phyloP scores from a whole-genome alignment of 768 basidiomycete species.

The Sistotremastrum niveocremeum region DNA sequence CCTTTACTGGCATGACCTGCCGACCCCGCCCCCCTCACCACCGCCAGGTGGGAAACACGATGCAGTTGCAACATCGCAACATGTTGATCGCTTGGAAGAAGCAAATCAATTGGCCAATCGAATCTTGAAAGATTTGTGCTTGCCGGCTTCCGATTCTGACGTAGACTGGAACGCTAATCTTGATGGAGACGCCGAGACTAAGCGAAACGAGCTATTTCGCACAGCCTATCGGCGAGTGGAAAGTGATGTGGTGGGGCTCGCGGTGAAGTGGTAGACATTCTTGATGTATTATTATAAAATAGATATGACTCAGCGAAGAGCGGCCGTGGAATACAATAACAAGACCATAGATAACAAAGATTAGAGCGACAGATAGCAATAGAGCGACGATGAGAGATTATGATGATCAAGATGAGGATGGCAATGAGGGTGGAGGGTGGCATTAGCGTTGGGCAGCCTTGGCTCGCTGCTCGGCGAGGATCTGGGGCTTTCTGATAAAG shows the following conservation, averaged over 20 bases:
- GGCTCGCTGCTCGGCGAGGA: no score
- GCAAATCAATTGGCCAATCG: constrained; percentile 26
- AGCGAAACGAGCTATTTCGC: constrained; percentile 41
- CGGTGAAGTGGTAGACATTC: constrained; percentile 49
- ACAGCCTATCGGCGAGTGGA: constrained; percentile 79
- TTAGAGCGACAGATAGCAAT: constrained; percentile 5
- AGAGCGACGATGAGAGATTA: neutral
- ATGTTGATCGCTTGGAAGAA: neutral
- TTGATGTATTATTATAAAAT: constrained; percentile 7
- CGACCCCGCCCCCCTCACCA: constrained; percentile 35
- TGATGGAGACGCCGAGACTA: constrained; percentile 30
- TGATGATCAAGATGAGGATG: constrained; percentile 4
- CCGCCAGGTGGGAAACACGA: neutral
- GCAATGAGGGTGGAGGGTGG: constrained; percentile 27
- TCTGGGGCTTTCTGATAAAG: neutral
- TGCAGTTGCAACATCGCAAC: neutral
- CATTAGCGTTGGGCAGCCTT: constrained; percentile 6
- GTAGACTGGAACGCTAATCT: constrained; percentile 24
- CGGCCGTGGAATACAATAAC: constrained; percentile 17
- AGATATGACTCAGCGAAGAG: constrained; percentile 13
- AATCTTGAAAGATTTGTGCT: constrained; percentile 30
- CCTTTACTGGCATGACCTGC: constrained; percentile 57
- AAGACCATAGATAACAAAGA: constrained; percentile 1
- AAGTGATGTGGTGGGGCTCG: constrained; percentile 66
- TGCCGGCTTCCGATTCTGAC: constrained; percentile 8